A percentile compares a stretch with the other conserved stretches of the same genome.
Evolutionary conservation across 140 eudicot genomes (phyloP).

Genomic region (Anethum foeniculum): DNA sequence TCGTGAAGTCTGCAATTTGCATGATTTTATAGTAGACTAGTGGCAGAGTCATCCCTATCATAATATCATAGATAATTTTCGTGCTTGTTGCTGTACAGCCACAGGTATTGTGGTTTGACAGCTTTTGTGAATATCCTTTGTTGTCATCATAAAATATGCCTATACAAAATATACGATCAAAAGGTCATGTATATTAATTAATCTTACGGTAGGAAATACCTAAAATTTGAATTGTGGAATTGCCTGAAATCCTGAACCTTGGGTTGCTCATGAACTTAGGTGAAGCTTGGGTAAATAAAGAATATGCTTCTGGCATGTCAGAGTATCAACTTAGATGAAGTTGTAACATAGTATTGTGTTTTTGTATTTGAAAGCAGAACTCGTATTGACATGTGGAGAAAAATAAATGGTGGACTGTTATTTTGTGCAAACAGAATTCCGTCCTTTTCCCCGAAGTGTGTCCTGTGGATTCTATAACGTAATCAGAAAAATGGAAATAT

Average conservation of each 20-base stretch:
- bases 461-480: not conserved
- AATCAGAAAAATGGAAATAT: not conserved
- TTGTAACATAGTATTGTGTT: not conserved
- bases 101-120: not conserved
- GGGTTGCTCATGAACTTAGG: not conserved
- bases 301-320: not conserved
- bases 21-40: not conserved
- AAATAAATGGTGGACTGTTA: not conserved
- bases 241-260: too few relatives aligned
- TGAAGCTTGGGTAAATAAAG: not conserved
- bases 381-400: not conserved
- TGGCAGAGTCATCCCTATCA: constrained; percentile 1
- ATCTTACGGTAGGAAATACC: not conserved
- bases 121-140: not conserved
- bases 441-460: not conserved
- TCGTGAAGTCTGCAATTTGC: not conserved
- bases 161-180: not conserved
- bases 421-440: not conserved
- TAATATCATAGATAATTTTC: not conserved
- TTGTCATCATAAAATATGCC: not conserved
- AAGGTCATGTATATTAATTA: not conserved
- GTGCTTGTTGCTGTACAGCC: not conserved
- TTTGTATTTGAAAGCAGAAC: not conserved
- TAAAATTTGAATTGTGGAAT: not conserved
- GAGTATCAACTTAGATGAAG: not conserved